Evolutionary conservation across 1,284 basidiomycete genomes (phyloP), one percentile per base, ranked within the genome.

Genomic region (Malassezia arunalokei): DNA sequence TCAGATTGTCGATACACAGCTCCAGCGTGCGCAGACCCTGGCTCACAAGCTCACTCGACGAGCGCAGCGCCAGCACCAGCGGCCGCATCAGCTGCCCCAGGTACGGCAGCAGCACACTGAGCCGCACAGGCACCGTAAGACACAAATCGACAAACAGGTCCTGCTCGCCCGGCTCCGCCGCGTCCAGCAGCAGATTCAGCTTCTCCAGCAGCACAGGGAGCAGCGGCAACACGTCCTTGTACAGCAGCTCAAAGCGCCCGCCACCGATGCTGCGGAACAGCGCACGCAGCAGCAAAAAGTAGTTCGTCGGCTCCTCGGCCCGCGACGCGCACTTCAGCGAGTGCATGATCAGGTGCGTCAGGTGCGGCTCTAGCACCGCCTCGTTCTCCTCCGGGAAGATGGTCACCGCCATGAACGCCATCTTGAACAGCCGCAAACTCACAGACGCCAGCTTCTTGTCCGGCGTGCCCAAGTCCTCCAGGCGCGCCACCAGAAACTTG

Each of bases 1-100:
- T 96, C 24, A 99, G 79, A 69, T 98, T 99, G 77, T 99, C 95
- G 71, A 99, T 95, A 76, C 92, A 98, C n/a, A 99, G 79, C 75
- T 99, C 95, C 54, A 99, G 81, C 0, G 94, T 98, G 5, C 95
- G 83, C 31, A 99, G 78, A 40, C 94, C 94, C 76, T 99, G 94
- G 40, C 88, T 85, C 53, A 98, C 86, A 44, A 96, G 81, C 56
- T 99, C 92, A 4, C 85, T 80, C 37, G 65, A 65, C 5, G 68
- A 90, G 57, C 86, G 83, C 42, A 99, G 77, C 8, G 94, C 91
- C 45, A 94, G 79, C 0, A 92, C 89, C 38, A 99, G 79, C 0
- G 94, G 94, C 64, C 89, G 86, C 92, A 98, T 98, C 56, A 99
- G 79, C 72, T 95, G 94, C 31, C 83, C 83, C 30, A 99, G 81